phyloP scores from a whole-genome alignment of 768 basidiomycete genomes.

The Termitomyces eurrhizus region DNA sequence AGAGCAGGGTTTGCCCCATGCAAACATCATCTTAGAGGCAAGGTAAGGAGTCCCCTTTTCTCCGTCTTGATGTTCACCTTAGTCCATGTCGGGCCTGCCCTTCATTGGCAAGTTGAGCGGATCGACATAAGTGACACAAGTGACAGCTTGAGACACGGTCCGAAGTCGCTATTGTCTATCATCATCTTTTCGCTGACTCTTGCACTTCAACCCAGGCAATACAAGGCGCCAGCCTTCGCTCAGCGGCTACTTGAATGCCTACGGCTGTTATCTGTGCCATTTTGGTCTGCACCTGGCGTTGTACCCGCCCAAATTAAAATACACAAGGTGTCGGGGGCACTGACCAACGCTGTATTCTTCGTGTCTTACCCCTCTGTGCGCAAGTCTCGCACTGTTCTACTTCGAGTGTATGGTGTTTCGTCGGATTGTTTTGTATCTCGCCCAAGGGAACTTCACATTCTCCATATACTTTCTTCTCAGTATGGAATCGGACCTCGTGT shows the following conservation, averaged over 20 bases:
- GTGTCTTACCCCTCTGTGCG: constrained; percentile 65
- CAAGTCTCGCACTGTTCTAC: constrained; percentile 62
- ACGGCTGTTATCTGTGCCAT: constrained; percentile 49
- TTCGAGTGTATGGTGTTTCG: constrained; percentile 90
- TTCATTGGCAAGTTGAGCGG: constrained; percentile 31
- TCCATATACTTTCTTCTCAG: constrained; percentile 84
- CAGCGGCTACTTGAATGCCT: constrained; percentile 53
- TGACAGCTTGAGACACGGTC: constrained; percentile 27
- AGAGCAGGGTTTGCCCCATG: constrained; percentile 61
- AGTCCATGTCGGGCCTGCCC: constrained; percentile 25
- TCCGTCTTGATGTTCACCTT: constrained; percentile 21
- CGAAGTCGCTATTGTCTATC: constrained; percentile 25
- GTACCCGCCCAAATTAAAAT: constrained; percentile 52
- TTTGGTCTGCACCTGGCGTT: constrained; percentile 51
- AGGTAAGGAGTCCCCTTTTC: constrained; percentile 50
- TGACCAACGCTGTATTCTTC: constrained; percentile 98
- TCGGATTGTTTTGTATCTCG: constrained; percentile 87
- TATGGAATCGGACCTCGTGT: constrained; percentile 90
- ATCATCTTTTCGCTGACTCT: constrained; percentile 17
- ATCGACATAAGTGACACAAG: constrained; percentile 15
- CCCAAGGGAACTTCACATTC: constrained; percentile 76
- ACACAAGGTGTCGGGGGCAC: constrained; percentile 81
- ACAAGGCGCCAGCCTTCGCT: constrained; percentile 57
- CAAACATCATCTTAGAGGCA: constrained; percentile 51
- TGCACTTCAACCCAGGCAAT: constrained; percentile 44